A percentile compares a stretch with the other conserved stretches of the same genome.
Evolutionary conservation across 1,139 yeast genomes (phyloP).

Genomic region (Magnusiomyces paraingens): DNA sequence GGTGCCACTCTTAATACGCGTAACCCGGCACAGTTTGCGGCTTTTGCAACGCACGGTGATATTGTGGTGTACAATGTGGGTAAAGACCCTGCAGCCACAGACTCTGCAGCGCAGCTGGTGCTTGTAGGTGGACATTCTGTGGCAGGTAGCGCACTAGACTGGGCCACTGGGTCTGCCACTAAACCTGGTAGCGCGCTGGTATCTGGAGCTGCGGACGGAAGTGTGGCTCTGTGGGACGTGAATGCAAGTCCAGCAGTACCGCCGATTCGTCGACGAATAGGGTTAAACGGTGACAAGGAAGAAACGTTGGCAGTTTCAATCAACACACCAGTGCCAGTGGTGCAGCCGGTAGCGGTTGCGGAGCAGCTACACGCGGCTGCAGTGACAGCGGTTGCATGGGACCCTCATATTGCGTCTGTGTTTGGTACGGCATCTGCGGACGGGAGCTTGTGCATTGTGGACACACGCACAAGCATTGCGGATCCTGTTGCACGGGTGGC

Average conservation of each 20-base stretch:
- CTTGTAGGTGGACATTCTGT: constrained; percentile 51
- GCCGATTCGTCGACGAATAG: background rate
- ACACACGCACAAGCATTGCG: constrained; percentile 41
- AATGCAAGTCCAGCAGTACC: constrained; percentile 24
- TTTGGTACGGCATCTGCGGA: constrained; percentile 77
- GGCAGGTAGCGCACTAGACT: constrained; percentile 68
- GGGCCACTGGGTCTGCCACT: constrained; percentile 37
- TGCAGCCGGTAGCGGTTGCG: constrained; percentile 34
- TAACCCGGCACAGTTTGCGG: constrained; percentile 58
- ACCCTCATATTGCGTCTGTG: constrained; percentile 40
- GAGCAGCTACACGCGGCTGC: constrained; percentile 24
- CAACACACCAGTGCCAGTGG: constrained; percentile 2
- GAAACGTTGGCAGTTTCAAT: too few species aligned
- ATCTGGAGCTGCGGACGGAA: constrained; percentile 61
- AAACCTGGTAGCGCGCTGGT: constrained; percentile 40
- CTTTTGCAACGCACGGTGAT: constrained; percentile 72
- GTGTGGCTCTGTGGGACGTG: constrained; percentile 63
- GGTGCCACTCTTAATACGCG: constrained; percentile 59
- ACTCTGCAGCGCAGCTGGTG: constrained; percentile 8
- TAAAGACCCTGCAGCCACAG: constrained; percentile 13
- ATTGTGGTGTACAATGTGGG: constrained; percentile 48
- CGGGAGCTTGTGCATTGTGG: constrained; percentile 61
- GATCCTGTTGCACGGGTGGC: constrained; percentile 27
- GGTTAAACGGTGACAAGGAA: background rate
- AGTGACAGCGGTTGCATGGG: constrained; percentile 43